phyloP scores from a whole-genome alignment of 768 basidiomycete species.

The Boletus fagicola region DNA sequence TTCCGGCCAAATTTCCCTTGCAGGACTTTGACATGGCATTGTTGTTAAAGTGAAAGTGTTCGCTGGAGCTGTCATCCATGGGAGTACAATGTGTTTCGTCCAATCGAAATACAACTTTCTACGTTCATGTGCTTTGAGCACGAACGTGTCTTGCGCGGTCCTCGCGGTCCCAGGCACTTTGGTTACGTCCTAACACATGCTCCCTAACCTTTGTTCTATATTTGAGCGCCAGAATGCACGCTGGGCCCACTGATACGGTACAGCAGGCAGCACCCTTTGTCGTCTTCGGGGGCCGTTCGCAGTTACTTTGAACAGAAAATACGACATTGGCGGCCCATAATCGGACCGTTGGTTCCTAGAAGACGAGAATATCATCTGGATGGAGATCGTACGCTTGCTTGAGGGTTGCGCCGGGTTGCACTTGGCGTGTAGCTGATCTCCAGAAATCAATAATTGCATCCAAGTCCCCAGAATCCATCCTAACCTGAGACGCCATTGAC shows the following conservation, averaged over 20 bases:
- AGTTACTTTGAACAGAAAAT: not conserved
- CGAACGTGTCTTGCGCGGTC: constrained; percentile 9
- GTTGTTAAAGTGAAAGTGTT: not conserved
- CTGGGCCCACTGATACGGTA: not conserved
- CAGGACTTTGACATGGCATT: not conserved
- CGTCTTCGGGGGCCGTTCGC: not conserved
- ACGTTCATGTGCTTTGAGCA: not conserved
- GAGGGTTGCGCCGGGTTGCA: not conserved
- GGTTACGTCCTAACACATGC: not conserved
- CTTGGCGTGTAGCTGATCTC: not conserved
- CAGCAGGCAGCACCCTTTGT: not conserved
- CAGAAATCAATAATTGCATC: not conserved
- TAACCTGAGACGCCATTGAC: not conserved
- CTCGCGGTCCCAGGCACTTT: not conserved
- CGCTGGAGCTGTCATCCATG: not conserved
- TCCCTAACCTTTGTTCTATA: not conserved
- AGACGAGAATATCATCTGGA: not conserved
- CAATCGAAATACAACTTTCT: not conserved
- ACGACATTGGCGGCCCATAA: not conserved
- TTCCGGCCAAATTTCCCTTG: not conserved
- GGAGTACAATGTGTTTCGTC: not conserved
- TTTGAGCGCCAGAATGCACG: not conserved
- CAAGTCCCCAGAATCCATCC: not conserved
- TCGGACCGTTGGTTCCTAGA: too few species aligned
- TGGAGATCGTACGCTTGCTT: not conserved